These are phyloP conservation scores for Eutrema japonicum DNA, from an alignment of 345 rosid genomes.

Conservation along the genomic window DNA sequence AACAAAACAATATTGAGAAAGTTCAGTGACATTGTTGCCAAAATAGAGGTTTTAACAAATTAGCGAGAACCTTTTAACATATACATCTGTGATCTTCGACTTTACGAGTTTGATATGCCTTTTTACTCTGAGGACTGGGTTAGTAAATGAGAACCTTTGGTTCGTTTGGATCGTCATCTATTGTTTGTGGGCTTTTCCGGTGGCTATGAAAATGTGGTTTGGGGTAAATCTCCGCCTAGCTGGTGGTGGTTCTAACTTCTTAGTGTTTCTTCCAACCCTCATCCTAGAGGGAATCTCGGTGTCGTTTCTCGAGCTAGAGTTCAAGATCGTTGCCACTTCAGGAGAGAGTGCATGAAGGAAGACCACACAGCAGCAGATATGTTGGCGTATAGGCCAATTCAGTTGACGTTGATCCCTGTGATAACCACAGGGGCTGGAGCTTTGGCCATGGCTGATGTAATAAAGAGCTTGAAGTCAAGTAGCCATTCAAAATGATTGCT, in stretches of 20 bases:
- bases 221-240: no score
- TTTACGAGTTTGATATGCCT: background rate
- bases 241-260: no score
- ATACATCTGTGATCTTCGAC: no score
- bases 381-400: background rate
- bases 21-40: background rate
- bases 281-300: background rate
- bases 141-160: background rate
- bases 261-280: background rate
- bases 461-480: background rate
- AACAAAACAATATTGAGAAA: background rate
- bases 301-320: background rate
- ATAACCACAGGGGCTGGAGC: background rate
- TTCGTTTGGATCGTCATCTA: background rate
- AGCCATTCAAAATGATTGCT: background rate
- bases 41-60: background rate
- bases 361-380: slow-evolving; percentile 1
- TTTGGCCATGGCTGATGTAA: background rate
- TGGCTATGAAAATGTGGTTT: background rate
- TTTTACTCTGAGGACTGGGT: background rate
- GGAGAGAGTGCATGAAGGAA: background rate
- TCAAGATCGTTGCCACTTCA: background rate
- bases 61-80: no score
- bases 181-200: background rate
- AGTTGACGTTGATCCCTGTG: background rate